phyloP scores from a whole-genome alignment of 2,329 filamentous ascomycete genomes.

The Penicillium vulpinum region DNA sequence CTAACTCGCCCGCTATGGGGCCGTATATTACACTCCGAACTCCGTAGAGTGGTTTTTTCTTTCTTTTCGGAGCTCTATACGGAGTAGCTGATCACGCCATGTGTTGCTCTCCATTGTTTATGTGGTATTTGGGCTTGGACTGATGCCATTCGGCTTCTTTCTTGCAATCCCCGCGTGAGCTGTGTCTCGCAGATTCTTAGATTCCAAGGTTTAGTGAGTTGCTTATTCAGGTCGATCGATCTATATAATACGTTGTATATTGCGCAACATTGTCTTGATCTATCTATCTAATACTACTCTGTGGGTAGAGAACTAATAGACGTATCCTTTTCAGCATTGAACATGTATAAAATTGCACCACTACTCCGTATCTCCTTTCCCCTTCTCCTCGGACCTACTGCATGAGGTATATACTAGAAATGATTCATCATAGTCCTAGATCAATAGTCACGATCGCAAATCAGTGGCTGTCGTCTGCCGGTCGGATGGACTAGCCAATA shows the following conservation, averaged over 20 bases:
- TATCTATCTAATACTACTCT: no score
- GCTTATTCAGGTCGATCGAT: background rate
- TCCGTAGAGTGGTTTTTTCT: no score
- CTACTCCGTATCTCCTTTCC: background rate
- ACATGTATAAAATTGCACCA: no score
- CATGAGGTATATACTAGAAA: background rate
- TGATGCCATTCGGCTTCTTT: conserved; percentile 4
- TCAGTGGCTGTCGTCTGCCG: conserved; percentile 4
- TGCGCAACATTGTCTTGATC: background rate
- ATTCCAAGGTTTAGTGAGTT: background rate
- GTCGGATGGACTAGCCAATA: conserved; percentile 17
- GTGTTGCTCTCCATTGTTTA: background rate
- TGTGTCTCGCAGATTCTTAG: background rate
- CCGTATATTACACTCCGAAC: background rate
- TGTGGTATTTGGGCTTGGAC: background rate
- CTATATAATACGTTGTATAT: background rate
- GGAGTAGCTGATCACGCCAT: conserved; percentile 8
- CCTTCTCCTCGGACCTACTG: background rate
- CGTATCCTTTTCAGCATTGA: background rate
- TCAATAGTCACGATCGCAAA: conserved; percentile 2
- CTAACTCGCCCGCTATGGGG: background rate
- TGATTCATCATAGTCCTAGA: background rate
- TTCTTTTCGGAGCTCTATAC: background rate
- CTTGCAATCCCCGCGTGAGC: background rate
- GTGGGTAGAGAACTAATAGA: no score